phyloP scores from a whole-genome alignment of 768 basidiomycete genomes.

The Russula emetica region DNA sequence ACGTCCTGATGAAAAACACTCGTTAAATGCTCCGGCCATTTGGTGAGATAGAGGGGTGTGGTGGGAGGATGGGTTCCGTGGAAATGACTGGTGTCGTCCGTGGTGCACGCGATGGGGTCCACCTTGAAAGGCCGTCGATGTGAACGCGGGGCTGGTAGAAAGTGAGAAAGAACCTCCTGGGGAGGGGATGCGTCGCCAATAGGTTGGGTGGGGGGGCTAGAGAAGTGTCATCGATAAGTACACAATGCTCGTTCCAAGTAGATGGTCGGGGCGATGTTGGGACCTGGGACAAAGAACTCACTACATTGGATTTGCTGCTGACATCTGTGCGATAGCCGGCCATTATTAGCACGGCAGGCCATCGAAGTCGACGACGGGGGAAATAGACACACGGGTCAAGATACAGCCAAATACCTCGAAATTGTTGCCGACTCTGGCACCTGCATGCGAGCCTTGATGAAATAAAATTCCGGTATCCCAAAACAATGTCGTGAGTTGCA shows the following conservation, averaged over 20 bases:
- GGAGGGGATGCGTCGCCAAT: constrained; percentile 23
- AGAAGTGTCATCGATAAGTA: constrained; percentile 5
- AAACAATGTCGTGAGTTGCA: constrained; percentile 27
- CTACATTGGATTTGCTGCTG: constrained; percentile 16
- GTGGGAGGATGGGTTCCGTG: constrained; percentile 10
- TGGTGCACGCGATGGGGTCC: constrained; percentile 10
- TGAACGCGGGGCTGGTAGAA: constrained; percentile 9
- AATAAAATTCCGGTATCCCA: constrained; percentile 26
- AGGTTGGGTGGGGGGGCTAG: constrained; percentile 18
- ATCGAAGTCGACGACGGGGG: background rate
- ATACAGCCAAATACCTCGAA: constrained; percentile 26
- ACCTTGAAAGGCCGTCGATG: constrained; percentile 12
- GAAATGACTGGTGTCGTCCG: constrained; percentile 7
- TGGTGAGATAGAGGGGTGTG: background rate
- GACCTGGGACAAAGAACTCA: constrained; percentile 7
- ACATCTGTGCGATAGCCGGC: constrained; percentile 5
- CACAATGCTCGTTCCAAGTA: background rate
- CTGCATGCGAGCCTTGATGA: constrained; percentile 24
- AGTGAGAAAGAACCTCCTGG: constrained; percentile 24
- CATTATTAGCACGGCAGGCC: background rate
- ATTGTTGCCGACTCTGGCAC: constrained; percentile 23
- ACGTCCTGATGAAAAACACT: constrained; percentile 14
- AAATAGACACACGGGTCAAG: constrained; percentile 19
- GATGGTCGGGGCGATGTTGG: background rate
- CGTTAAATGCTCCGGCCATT: background rate